Evolutionary conservation across 768 basidiomycete genomes (phyloP), one percentile per base, ranked within the genome.

Genomic region (Gymnopilus dilepis): DNA sequence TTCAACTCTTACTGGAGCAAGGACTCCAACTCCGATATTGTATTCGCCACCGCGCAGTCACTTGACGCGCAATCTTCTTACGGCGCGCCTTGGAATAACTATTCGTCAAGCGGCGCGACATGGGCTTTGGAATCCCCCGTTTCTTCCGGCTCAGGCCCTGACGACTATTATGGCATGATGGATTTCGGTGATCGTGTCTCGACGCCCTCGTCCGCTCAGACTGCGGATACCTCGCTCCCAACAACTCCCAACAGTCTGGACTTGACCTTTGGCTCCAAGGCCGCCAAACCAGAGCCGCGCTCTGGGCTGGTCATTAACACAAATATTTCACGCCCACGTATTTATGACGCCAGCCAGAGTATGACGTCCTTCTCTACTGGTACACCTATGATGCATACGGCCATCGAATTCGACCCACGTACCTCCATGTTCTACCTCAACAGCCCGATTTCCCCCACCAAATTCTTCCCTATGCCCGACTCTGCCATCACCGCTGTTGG

Each of bases 301-400:
- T 80, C 81, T 56, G 76, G 76, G 26, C 82, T 90, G 59, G 84
- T 83, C 58, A 84, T 91, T 75, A 82, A 90, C 73, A 90, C 88
- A 54, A 76, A 80, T 59, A 71, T 80, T 40, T 69, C 77, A 56
- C 76, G 73, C 45, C 80, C 79, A 19, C 76, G 78, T 56, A 80
- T 80, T 64, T 84, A 84, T 70, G 79, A 84, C 65, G 77, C 74
- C 63, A 75, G 76, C 64, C 74, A 75, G 59, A 79, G 76, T 65
- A 76, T 79, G 69, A 72, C 76, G 31, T 76, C 76, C 19, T 78
- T 67, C 60, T 84, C 84, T 13, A 81, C 84, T 37, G 76, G 78
- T 17, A 86, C 87, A 31, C 88, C 88, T 26, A 79, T 81, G 65
- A 90, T 91, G 89, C 89, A 88, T 60, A 91, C 90, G 19, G 90